These are phyloP conservation scores for Fusarium anthophilum DNA, from an alignment of 2,329 filamentous ascomycete genomes.

Conservation along the genomic window DNA sequence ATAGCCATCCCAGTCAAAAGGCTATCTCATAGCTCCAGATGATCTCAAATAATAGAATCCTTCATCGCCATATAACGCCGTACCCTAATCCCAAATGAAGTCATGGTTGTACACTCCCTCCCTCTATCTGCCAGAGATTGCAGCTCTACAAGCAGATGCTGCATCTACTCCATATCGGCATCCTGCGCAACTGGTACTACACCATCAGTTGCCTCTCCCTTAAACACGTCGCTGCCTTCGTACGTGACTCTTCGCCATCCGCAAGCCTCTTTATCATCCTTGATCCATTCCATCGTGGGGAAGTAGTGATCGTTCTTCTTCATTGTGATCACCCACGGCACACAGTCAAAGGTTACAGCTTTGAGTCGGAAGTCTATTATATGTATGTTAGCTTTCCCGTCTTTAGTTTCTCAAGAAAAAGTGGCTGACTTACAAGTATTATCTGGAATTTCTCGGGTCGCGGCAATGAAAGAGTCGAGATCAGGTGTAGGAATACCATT, in stretches of 20 bases:
- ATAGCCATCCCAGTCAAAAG: constrained; percentile 7
- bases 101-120: constrained; percentile 27
- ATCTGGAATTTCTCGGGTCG: constrained; percentile 88
- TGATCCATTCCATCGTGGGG: constrained; percentile 75
- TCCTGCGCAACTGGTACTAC: constrained; percentile 55
- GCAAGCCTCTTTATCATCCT: constrained; percentile 66
- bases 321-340: constrained; percentile 99
- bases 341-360: constrained; percentile 98
- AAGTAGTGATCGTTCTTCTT: constrained; percentile 99
- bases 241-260: constrained; percentile 73
- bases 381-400: constrained; percentile 22
- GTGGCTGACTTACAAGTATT: constrained; percentile 77
- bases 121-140: constrained; percentile 5
- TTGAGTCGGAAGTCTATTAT: constrained; percentile 85
- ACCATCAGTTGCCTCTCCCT: constrained; percentile 65
- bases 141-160: not conserved
- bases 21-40: constrained; percentile 47
- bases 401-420: not conserved
- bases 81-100: constrained; percentile 36
- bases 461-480: constrained; percentile 79
- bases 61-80: constrained; percentile 52
- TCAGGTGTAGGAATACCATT: constrained; percentile 89
- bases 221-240: constrained; percentile 62
- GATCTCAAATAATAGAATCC: constrained; percentile 41
- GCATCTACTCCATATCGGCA: constrained; percentile 53